phyloP scores from a whole-genome alignment of 257 asterid genomes.

The Capsicum baccatum region DNA sequence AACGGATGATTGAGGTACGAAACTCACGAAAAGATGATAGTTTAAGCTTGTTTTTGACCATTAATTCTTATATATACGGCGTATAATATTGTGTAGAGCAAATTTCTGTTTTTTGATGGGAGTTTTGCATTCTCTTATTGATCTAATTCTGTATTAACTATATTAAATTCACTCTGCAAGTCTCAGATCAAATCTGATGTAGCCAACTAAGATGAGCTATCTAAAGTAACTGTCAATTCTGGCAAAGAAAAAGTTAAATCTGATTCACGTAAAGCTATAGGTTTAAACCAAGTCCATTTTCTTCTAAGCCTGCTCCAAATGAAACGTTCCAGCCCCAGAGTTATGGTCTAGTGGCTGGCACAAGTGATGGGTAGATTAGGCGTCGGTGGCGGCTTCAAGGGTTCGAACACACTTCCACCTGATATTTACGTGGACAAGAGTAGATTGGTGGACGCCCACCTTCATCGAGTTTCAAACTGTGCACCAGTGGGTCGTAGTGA shows the following conservation, averaged over 20 bases:
- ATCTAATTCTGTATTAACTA: background rate
- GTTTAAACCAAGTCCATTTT: background rate
- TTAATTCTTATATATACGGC: background rate
- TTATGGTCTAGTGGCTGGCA: background rate
- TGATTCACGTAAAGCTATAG: background rate
- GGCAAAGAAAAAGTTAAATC: slow-evolving; percentile 15
- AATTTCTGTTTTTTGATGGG: background rate
- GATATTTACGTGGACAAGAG: background rate
- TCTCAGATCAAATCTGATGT: slow-evolving; percentile 22
- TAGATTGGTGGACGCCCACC: background rate
- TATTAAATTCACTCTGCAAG: slow-evolving; percentile 11
- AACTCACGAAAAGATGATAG: background rate
- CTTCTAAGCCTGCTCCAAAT: background rate
- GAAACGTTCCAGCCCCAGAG: background rate
- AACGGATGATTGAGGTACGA: background rate
- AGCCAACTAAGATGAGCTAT: slow-evolving; percentile 27
- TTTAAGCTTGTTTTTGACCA: background rate
- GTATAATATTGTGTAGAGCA: background rate
- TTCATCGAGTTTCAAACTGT: background rate
- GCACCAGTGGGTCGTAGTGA: no score
- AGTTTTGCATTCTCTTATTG: slow-evolving; percentile 2
- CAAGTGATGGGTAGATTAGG: background rate
- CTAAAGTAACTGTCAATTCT: slow-evolving; percentile 15
- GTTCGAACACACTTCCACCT: background rate
- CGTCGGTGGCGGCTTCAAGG: background rate